Evolutionary conservation across 1,139 yeast genomes (phyloP), one percentile per base, ranked within the genome.

Genomic region (Hanseniaspora uvarum): DNA sequence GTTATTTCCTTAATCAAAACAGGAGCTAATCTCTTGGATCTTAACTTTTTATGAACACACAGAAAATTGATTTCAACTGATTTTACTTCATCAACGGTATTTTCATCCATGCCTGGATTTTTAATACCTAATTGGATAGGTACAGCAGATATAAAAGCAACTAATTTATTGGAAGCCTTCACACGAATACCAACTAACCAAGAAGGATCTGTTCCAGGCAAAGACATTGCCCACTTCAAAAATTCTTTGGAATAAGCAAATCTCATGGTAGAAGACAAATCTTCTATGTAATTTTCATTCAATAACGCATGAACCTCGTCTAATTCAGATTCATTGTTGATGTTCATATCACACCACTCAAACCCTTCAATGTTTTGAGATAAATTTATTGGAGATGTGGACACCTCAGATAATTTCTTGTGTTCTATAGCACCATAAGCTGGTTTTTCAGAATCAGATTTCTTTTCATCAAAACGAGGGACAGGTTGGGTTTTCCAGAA

Each of bases 401-500:
- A 79, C 33, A 92, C 78, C 57, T 88, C 89, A 3, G 69, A 84
- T 2, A 89, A 81, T 0, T 80, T 79, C 65, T 86, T 86, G 5
- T 43, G 34, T 10, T 43, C 46, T 11, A 43, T 43, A 26, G 46
- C 34, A 11, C 46, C 46, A 30, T 18, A 43, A 5, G 4, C 12
- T 14, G 45, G 45, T n/a, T 24, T 28, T 10, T 24, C 7, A 1
- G 31, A 14, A 16, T 39, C 23, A 2, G 31, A 18, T 12, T 14
- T 33, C n/a, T 40, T 40, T 7, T 21, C 45, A 64, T 84, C 85
- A 58, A 88, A 81, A 28, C 75, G 73, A 5, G 89, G 78, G 19
- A 94, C 98, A 0, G 98, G 98, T 68, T 92, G 99, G 7, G 98
- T 94, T 65, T 85, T 86, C 99, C 99, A 92, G 70, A 92, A 92